A percentile compares a stretch with the other conserved stretches of the same genome.
Evolutionary conservation across 345 rosid species (phyloP).

Genomic region (Luvunga scandens): DNA sequence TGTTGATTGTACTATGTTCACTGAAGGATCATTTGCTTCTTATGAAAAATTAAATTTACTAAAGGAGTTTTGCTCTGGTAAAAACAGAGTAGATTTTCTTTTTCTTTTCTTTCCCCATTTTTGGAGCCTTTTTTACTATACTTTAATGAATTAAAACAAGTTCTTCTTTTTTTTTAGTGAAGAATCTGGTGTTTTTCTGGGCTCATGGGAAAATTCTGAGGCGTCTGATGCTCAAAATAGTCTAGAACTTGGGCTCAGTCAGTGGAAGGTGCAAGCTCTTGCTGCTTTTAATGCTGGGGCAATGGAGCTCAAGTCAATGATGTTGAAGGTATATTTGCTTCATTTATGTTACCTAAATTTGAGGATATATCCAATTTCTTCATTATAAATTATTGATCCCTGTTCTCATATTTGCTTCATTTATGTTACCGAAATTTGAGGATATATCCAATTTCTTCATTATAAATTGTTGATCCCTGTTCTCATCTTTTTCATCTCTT

Average conservation of each 20-base stretch:
- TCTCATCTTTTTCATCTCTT: conserved; percentile 11
- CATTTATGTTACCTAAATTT: not conserved
- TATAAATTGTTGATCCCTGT: conserved; percentile 2
- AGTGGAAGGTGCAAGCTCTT: conserved; percentile 62
- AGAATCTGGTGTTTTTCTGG: conserved; percentile 54
- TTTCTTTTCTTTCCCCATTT: no score
- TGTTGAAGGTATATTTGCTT: conserved; percentile 57
- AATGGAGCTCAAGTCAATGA: conserved; percentile 57
- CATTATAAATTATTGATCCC: not conserved
- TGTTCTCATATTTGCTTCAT: not conserved
- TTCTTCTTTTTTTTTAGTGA: conserved; percentile 45
- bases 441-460: conserved; percentile 9
- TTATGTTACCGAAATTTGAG: not conserved
- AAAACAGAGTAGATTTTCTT: not conserved
- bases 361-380: conserved; percentile 8
- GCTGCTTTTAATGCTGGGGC: conserved; percentile 60
- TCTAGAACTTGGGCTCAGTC: conserved; percentile 69
- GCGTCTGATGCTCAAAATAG: conserved; percentile 32
- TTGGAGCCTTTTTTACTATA: not conserved
- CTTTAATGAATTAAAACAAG: conserved; percentile 15
- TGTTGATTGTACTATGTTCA: not conserved
- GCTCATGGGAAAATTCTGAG: conserved; percentile 50
- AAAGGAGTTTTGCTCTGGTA: not conserved
- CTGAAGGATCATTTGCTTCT: not conserved
- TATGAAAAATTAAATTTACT: not conserved